Conservation (phyloP, 257 asterid genomes). For the Lavandula angustifolia region DNA sequence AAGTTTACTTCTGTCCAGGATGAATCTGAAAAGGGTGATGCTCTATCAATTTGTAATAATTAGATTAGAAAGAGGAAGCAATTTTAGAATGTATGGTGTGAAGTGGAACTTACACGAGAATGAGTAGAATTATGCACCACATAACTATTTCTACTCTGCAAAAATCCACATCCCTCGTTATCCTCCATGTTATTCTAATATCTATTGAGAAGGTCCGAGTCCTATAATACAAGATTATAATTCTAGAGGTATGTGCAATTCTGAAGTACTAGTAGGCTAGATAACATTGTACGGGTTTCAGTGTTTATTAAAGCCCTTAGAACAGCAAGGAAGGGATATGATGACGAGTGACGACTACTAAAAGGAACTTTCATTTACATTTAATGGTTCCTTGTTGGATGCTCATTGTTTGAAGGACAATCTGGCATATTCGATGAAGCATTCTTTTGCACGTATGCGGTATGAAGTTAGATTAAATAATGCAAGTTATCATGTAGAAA, state of each 20-base stretch:
- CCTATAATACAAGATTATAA: background rate
- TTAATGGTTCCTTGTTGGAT: conserved; percentile 13
- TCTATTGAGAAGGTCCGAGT: background rate
- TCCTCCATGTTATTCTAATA: background rate
- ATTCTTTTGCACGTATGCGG: conserved; percentile 1
- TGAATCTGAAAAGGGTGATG: conserved; percentile 2
- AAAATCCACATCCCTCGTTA: conserved; percentile 1
- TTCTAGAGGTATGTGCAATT: conserved; percentile 11
- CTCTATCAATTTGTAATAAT: conserved; percentile 8
- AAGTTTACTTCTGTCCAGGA: conserved; percentile 3
- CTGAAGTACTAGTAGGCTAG: conserved; percentile 10
- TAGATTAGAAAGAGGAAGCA: background rate
- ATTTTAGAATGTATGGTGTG: background rate
- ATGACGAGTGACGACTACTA: conserved; percentile 3
- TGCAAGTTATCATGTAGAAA: conserved; percentile 1
- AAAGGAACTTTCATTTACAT: background rate
- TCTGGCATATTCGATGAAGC: background rate
- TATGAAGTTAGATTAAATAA: conserved; percentile 4
- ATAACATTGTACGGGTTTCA: background rate
- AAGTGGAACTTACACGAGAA: background rate
- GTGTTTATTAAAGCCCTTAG: conserved; percentile 1
- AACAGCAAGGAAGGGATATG: background rate
- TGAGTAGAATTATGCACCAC: conserved; percentile 9
- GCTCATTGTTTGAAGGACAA: conserved; percentile 7
- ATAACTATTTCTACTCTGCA: conserved; percentile 1